Base-by-base conservation (phyloP, 1,139 yeast species). In the Geotrichum reessii region DNA sequence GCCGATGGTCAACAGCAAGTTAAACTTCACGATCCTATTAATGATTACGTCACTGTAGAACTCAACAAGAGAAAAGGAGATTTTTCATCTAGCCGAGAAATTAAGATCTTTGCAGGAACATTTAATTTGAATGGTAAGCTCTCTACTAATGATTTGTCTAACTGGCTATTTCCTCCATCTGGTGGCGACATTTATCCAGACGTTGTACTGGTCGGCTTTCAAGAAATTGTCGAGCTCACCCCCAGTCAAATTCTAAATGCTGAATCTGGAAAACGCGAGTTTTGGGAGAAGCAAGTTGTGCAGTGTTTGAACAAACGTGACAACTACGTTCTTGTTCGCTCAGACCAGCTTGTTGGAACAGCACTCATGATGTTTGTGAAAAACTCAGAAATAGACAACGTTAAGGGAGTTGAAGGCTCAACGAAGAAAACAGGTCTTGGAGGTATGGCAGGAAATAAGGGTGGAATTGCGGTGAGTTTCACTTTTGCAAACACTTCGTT, bases 341-440 rank as follows among this genome's bases (percentile, higher is more conserved):
- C 89, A 53, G 95, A 91, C 51, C 98, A 93, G 73, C 76, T 95
- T 25, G 99, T 97, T 3, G 98, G 99, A 1, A 82, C 95, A n/a
- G 85, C 95, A 0, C 71, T 89, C 60, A 74, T 92, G 69, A 74
- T 92, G 55, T 91, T 85, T 70, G 85, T 85, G 11, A 84, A 83
- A 63, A 82, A 83, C 60, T 76, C 83, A 0, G 84, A 86, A 63
- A 78, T 87, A 19, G 75, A 78, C 22, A 76, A 82, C 62, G 84
- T 95, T 33, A 86, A 85, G 47, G 85, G 85, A 64, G 85, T 90
- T 19, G 87, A 87, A 60, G 95, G 95, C 0, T 82, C 90, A 22
- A 82, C 86, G 31, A 88, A 87, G 66, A 90, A 90, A 71, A 89
- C 97, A 0, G 97, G 97, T 0, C 78, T 90, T 63, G 96, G 96